phyloP scores from a whole-genome alignment of 2,329 filamentous ascomycete species.

The Nigrospora sphaerica region DNA sequence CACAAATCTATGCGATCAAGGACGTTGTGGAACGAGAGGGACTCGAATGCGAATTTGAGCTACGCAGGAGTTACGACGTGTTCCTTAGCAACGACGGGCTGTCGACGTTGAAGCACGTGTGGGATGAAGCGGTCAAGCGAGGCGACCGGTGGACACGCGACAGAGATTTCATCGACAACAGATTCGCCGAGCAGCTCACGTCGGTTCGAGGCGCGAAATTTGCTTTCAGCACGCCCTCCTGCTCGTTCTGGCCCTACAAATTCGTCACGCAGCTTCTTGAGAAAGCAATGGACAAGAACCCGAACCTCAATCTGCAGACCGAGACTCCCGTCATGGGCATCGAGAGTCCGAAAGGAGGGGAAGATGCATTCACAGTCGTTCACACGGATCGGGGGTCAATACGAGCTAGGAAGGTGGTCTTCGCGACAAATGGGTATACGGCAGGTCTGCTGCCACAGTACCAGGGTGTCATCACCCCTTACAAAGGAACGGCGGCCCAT shows the following conservation, averaged over 20 bases:
- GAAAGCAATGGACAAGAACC: slow-evolving; percentile 5
- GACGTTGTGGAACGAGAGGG: slow-evolving; percentile 7
- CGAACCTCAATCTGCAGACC: slow-evolving; percentile 10
- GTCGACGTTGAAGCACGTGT: neutral
- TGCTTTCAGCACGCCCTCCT: slow-evolving; percentile 7
- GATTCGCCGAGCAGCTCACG: slow-evolving; percentile 5
- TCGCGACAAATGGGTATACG: slow-evolving; percentile 12
- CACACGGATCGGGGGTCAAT: slow-evolving; percentile 7
- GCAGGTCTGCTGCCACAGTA: slow-evolving; percentile 11
- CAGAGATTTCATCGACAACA: slow-evolving; percentile 1
- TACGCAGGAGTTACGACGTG: slow-evolving; percentile 9
- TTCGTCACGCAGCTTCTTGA: slow-evolving; percentile 22
- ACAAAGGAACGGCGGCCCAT: slow-evolving; percentile 8
- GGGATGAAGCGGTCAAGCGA: neutral
- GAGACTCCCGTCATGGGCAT: slow-evolving; percentile 10
- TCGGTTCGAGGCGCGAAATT: slow-evolving; percentile 1
- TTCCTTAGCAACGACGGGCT: slow-evolving; percentile 2
- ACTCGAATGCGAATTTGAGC: slow-evolving; percentile 10
- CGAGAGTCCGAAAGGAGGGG: neutral
- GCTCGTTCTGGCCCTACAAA: slow-evolving; percentile 11
- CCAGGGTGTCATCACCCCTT: slow-evolving; percentile 6
- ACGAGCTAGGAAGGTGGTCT: slow-evolving; percentile 10
- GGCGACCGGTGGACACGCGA: slow-evolving; percentile 4
- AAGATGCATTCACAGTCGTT: slow-evolving; percentile 1
- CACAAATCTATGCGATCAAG: slow-evolving; percentile 6